Evolutionary conservation across 129 eudicot genomes (phyloP).

Genomic region (Escallonia herrerae): DNA sequence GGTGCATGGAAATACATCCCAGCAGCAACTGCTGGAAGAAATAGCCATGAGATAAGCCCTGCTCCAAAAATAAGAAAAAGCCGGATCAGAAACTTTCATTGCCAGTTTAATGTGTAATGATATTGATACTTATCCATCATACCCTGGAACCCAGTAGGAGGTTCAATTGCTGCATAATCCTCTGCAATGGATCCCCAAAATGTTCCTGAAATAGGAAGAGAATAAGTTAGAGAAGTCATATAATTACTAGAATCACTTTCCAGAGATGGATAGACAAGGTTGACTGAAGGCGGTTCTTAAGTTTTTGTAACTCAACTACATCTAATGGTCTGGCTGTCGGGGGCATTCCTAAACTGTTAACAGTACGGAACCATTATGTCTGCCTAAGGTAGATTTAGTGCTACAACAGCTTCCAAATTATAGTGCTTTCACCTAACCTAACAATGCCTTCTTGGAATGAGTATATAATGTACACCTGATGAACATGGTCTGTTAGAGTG

Average conservation of each 20-base stretch:
- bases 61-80: constrained; percentile 13
- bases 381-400: too few relatives aligned
- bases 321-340: too few relatives aligned
- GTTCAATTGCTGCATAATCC: constrained; percentile 70
- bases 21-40: constrained; percentile 79
- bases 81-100: neutral
- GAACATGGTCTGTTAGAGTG: too few relatives aligned
- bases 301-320: too few relatives aligned
- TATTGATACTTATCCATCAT: constrained; percentile 9
- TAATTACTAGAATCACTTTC: neutral
- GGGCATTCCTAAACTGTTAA: too few relatives aligned
- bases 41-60: constrained; percentile 94
- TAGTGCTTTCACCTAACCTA: too few relatives aligned
- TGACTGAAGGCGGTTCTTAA: neutral
- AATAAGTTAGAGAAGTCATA: neutral
- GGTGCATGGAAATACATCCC: constrained; percentile 90
- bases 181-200: constrained; percentile 75
- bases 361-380: too few relatives aligned
- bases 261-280: neutral
- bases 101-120: neutral
- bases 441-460: too few relatives aligned
- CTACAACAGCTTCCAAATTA: too few relatives aligned
- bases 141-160: constrained; percentile 96
- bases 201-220: constrained; percentile 42
- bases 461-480: too few relatives aligned